Base-by-base conservation (phyloP, 129 eudicot genomes). In the Tanacetum coccineum region DNA sequence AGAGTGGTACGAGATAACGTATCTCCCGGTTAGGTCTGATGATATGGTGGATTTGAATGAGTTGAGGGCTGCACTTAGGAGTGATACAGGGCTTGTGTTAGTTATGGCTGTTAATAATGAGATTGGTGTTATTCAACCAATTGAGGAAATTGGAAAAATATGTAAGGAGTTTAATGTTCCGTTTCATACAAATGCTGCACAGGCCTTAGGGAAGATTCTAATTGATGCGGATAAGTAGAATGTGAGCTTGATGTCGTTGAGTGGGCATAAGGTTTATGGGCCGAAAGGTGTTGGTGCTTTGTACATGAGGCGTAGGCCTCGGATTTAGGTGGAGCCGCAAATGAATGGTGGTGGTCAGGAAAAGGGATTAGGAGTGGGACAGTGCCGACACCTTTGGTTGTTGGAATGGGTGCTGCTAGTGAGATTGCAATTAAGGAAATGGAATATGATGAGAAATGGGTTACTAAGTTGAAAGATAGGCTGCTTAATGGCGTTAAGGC, bases 321-420 rank as follows among this genome's bases (percentile, higher is more conserved):
- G 99, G 39, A 84, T 93, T 68, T 70, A 96, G 55, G 96, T 93
- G 40, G 96, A 93, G 82, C 89, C 99, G 0, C 99, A 93, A 65
- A 93, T 93, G 99, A 93, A 89, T 59, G 99, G 99, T 9, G 99
- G 99, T 57, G 99, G 99, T n/a, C 99, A 93, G 74, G 99, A 93
- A 74, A 74, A 96, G 13, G 95, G 96, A 88, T 93, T n/a, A 62
- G 99, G 57, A 93, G 99, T 62, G 99, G 99, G 65, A 93, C 99
- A 0, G 99, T 93, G 9, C 99, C 99, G 0, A 89, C 99, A 0
- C 99, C 99, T 0, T 75, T 89, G 83, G 99, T 88, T 40, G 99
- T 93, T 22, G 96, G 99, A 32, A 84, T 93, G 81, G 99, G 99
- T 0, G 99, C 95, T 4, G 99, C 99, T 0, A 89, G 99, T 47